phyloP scores from a whole-genome alignment of 768 basidiomycete genomes.

The Rhizopogon rudus region DNA sequence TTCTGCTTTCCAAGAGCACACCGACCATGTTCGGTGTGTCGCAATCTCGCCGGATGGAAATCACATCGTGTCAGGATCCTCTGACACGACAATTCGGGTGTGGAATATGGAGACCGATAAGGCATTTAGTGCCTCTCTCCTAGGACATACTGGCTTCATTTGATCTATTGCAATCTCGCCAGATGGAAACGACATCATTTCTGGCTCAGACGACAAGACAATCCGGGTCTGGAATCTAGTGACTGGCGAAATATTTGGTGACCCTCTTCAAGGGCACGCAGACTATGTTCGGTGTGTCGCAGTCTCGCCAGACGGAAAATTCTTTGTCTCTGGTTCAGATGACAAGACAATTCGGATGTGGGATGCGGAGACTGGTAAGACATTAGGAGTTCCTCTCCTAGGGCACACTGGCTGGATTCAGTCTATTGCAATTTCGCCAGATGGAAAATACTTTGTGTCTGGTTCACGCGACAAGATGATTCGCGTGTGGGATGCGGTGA shows the following conservation, averaged over 20 bases:
- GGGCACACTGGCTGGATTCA: no score
- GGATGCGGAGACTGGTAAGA: neutral
- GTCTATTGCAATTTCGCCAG: no score
- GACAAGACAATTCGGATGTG: neutral
- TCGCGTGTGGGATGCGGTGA: no score
- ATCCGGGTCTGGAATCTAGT: no score
- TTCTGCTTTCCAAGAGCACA: neutral
- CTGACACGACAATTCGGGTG: neutral
- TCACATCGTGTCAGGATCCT: conserved; percentile 8
- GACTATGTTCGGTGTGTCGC: no score
- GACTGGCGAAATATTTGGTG: no score
- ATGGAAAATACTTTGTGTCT: no score
- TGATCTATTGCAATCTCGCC: neutral
- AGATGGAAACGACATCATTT: neutral
- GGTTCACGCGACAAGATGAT: no score
- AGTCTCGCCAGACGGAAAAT: conserved; percentile 2
- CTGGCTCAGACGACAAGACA: neutral
- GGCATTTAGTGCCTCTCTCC: neutral
- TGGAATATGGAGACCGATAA: neutral
- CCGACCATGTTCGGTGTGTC: neutral
- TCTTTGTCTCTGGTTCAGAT: neutral
- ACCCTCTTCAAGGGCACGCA: no score
- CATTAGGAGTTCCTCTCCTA: no score
- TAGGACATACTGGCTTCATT: neutral
- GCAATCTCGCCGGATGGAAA: conserved; percentile 3